These are phyloP conservation scores for Catunica adiposa DNA, from an alignment of 2,329 filamentous ascomycete species.

Conservation along the genomic window DNA sequence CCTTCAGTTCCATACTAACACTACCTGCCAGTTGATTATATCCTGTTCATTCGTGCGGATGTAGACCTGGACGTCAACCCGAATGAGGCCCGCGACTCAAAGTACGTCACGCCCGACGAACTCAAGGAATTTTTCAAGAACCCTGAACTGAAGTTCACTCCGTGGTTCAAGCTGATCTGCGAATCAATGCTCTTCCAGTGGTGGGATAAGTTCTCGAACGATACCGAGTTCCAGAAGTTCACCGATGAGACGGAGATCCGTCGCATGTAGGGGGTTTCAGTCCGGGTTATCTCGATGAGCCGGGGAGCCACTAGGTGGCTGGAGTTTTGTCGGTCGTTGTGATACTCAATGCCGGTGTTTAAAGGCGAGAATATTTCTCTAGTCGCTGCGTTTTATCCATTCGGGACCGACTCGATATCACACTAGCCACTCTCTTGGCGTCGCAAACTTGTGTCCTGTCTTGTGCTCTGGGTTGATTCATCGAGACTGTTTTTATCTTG, in stretches of 20 bases:
- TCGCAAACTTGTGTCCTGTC: not conserved
- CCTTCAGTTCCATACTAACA: not conserved
- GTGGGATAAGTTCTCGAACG: slow-evolving; percentile 70
- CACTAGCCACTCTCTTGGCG: not conserved
- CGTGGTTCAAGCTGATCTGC: slow-evolving; percentile 99
- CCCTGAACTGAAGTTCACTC: slow-evolving; percentile 69
- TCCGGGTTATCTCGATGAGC: not conserved
- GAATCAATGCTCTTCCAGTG: slow-evolving; percentile 94
- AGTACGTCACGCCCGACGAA: slow-evolving; percentile 68
- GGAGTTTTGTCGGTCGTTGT: too few relatives aligned
- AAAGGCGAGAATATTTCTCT: too few relatives aligned
- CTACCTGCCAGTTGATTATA: slow-evolving; percentile 65
- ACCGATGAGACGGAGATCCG: slow-evolving; percentile 73
- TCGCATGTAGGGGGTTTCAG: slow-evolving; percentile 25
- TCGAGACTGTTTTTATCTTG: not conserved
- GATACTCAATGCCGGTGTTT: too few relatives aligned
- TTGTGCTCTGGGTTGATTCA: not conserved
- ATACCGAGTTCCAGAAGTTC: slow-evolving; percentile 52
- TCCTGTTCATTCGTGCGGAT: slow-evolving; percentile 90
- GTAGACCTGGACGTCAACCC: slow-evolving; percentile 67
- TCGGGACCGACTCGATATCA: not conserved
- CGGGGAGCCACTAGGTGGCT: not conserved
- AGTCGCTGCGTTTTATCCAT: not conserved
- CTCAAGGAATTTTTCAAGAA: slow-evolving; percentile 77
- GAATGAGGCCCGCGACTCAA: slow-evolving; percentile 76